Base-by-base conservation (phyloP, 768 basidiomycete species). In the Tricholoma saponaceum region DNA sequence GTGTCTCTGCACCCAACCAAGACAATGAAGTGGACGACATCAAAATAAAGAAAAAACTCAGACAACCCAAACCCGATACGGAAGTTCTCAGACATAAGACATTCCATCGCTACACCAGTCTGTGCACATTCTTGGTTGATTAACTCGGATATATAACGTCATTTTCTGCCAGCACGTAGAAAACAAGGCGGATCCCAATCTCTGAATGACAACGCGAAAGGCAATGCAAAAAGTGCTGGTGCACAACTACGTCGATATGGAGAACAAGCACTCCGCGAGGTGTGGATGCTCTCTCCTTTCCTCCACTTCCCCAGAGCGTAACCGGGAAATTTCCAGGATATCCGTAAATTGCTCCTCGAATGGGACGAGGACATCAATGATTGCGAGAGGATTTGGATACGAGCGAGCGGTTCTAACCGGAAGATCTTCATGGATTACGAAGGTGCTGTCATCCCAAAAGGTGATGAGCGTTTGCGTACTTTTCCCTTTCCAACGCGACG, bases 161-260 rank as follows among this genome's bases (percentile, higher is more conserved):
- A 59, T 53, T n/a, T 44, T 12, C 18, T 30, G 12, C 51, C 57
- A 98, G 96, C 97, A 30, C 92, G 97, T 61, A 81, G 92, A 62
- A 98, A 98, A 70, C 97, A 99, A 76, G 97, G 97, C 72, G 97
- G 97, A 0, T 89, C 92, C 1, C 97, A 99, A 73, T 86, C 88
- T 1, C 60, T 87, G 3, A 95, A 98, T 62, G 97, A 99, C 71
- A 92, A 94, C 55, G 82, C 94, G 5, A 98, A 97, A 73, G 92
- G 91, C 1, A 84, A 84, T 57, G 97, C 97, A 0, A 89, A 92
- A 65, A 96, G 94, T 72, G 94, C 94, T 23, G 97, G 97, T 67
- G 97, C 97, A 1, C 83, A 82, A 72, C 80, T 99, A 5, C 88
- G 97, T 65, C 85, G 97, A 57, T 97, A 98, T 66, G 97, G 97